Conservation (phyloP, 2,329 filamentous ascomycete species). For the Colletotrichum sp. region DNA sequence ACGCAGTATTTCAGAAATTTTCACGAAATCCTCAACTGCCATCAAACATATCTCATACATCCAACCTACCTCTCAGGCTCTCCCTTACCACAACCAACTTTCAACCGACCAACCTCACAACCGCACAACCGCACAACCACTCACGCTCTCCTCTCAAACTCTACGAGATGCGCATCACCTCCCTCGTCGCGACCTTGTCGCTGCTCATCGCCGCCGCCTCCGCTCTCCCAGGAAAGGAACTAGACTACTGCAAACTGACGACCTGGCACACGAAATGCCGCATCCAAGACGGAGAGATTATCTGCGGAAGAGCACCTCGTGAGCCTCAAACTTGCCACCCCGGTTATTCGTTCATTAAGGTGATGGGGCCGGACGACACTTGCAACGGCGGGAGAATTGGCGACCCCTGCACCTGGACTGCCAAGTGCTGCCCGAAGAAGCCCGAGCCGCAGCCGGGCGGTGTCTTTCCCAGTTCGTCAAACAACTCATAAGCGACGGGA, state of each 20-base stretch:
- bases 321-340: background rate
- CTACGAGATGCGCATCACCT: background rate
- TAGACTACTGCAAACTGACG: background rate
- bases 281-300: background rate
- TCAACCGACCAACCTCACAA: background rate
- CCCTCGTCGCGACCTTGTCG: background rate
- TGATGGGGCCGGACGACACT: background rate
- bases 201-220: background rate
- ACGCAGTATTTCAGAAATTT: background rate
- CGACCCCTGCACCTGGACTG: background rate
- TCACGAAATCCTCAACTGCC: background rate
- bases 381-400: background rate
- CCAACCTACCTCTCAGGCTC: background rate
- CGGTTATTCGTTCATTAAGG: background rate
- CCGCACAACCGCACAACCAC: no score
- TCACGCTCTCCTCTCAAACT: rapidly evolving
- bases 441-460: background rate
- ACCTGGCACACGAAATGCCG: background rate
- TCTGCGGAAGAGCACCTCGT: background rate
- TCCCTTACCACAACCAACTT: rapidly evolving
- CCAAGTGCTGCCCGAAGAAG: background rate
- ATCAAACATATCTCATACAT: background rate
- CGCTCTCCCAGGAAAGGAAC: background rate
- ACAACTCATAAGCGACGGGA: background rate
- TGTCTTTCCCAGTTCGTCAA: background rate